phyloP scores from a whole-genome alignment of 768 basidiomycete species.

The Hemileccinum rubropunctum region DNA sequence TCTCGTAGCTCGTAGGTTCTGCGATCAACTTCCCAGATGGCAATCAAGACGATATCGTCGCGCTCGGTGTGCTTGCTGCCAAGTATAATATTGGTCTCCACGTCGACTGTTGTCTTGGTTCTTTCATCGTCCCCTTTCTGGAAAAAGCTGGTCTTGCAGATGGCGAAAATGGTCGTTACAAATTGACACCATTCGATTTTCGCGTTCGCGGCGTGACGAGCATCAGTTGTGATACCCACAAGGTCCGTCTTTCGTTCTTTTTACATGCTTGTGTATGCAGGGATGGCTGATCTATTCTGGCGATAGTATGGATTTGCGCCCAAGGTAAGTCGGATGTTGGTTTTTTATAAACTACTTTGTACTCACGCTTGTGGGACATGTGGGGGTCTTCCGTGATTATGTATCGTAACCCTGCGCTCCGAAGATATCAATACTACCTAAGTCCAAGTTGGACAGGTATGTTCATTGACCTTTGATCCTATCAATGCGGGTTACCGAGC shows the following conservation, averaged over 20 bases:
- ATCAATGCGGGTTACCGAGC: not conserved
- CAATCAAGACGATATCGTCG: constrained; percentile 82
- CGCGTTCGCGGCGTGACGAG: constrained; percentile 86
- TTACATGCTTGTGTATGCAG: not conserved
- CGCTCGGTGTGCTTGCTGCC: constrained; percentile 70
- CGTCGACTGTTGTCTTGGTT: constrained; percentile 93
- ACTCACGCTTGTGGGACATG: not conserved
- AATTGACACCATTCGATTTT: constrained; percentile 82
- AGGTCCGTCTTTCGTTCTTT: constrained; percentile 42
- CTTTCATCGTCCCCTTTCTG: constrained; percentile 92
- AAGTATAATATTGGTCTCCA: constrained; percentile 81
- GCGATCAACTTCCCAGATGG: constrained; percentile 85
- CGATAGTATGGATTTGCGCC: constrained; percentile 88
- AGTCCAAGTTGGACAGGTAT: constrained; percentile 75
- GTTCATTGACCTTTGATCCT: constrained; percentile 11
- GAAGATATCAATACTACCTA: constrained; percentile 84
- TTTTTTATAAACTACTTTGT: not conserved
- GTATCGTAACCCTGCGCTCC: constrained; percentile 78
- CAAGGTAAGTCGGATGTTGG: constrained; percentile 51
- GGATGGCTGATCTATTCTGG: too few species aligned
- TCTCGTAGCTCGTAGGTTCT: constrained; percentile 73
- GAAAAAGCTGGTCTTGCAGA: constrained; percentile 70
- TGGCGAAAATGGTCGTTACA: constrained; percentile 52
- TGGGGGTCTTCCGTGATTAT: constrained; percentile 93
- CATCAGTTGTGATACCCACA: constrained; percentile 96